Evolutionary conservation across 371 early-diverging fungal species (phyloP).

Genomic region (Saksenaea vasiformis): DNA sequence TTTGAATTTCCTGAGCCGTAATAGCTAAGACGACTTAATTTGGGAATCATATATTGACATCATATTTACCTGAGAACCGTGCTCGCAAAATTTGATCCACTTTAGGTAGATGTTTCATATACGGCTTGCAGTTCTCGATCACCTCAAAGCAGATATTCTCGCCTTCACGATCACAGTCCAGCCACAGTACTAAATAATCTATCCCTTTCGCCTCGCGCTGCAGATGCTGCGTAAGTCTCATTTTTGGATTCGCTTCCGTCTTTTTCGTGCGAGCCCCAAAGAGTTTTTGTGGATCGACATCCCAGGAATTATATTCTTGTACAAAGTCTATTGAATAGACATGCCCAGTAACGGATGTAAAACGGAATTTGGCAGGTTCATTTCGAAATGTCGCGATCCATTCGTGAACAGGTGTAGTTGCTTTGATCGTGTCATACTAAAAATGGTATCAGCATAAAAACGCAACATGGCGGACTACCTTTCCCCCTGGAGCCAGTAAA

Average conservation of each 20-base stretch:
- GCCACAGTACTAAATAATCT: slow-evolving; percentile 67
- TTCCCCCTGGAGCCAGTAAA: slow-evolving; percentile 50
- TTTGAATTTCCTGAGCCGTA: slow-evolving; percentile 54
- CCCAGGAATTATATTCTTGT: slow-evolving; percentile 53
- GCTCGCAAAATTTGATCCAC: slow-evolving; percentile 49
- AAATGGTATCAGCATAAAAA: not conserved
- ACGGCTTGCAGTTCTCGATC: slow-evolving; percentile 34
- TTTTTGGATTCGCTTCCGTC: slow-evolving; percentile 48
- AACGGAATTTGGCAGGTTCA: slow-evolving; percentile 39
- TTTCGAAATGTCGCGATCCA: slow-evolving; percentile 43
- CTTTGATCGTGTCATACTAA: slow-evolving; percentile 38
- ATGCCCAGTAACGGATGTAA: slow-evolving; percentile 52
- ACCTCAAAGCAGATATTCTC: slow-evolving; percentile 77
- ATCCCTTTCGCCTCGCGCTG: slow-evolving; percentile 41
- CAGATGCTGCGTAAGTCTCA: slow-evolving; percentile 49
- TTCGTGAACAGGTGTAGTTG: slow-evolving; percentile 48
- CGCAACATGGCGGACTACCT: slow-evolving; percentile 22
- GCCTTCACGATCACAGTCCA: slow-evolving; percentile 80
- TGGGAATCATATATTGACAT: not conserved
- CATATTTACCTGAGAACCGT: slow-evolving; percentile 51
- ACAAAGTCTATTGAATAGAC: slow-evolving; percentile 52
- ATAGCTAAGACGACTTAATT: slow-evolving; percentile 34
- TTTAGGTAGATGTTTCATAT: slow-evolving; percentile 30
- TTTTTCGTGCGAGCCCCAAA: slow-evolving; percentile 50
- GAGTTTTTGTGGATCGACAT: slow-evolving; percentile 41